Percentiles rank a stretch among this genome's conserved stretches.
Evolutionary conservation across 1,284 basidiomycete species (phyloP).

Genomic region (Pascua guehoae): DNA sequence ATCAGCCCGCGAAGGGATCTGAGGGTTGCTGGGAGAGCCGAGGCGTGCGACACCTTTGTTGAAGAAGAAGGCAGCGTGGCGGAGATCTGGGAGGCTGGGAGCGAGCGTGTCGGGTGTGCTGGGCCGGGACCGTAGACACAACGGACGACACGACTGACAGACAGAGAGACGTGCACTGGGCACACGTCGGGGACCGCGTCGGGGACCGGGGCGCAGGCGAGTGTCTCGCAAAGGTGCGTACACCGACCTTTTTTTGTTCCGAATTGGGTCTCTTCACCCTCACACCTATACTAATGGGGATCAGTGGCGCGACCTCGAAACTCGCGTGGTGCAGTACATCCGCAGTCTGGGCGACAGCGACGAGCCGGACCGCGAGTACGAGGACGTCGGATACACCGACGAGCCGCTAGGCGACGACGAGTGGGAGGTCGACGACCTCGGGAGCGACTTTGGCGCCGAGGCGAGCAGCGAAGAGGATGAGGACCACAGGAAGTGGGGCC

Average conservation of each 20-base stretch:
- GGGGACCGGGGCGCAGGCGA: neutral
- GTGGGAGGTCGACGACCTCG: constrained; percentile 10
- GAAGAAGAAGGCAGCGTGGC: too few species aligned
- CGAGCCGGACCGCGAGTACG: neutral
- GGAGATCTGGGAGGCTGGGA: too few species aligned
- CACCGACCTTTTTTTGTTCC: too few species aligned
- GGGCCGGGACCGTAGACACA: too few species aligned
- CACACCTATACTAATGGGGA: neutral
- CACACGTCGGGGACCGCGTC: constrained; percentile 1
- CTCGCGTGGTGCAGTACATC: constrained; percentile 1
- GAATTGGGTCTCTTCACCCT: neutral
- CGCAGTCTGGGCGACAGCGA: constrained; percentile 2
- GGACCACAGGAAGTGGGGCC: neutral
- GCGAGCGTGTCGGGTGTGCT: too few species aligned
- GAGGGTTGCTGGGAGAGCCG: too few species aligned
- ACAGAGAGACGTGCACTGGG: constrained; percentile 2
- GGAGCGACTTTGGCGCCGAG: constrained; percentile 3
- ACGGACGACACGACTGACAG: neutral
- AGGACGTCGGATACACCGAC: neutral
- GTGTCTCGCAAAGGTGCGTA: constrained; percentile 1
- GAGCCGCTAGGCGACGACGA: constrained; percentile 9
- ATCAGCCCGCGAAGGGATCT: too few species aligned
- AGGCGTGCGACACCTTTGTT: too few species aligned
- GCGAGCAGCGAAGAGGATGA: neutral
- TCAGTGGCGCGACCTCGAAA: constrained; percentile 4